Conservation (phyloP, 2,329 filamentous ascomycete species). For the Fusarium stilboides region DNA sequence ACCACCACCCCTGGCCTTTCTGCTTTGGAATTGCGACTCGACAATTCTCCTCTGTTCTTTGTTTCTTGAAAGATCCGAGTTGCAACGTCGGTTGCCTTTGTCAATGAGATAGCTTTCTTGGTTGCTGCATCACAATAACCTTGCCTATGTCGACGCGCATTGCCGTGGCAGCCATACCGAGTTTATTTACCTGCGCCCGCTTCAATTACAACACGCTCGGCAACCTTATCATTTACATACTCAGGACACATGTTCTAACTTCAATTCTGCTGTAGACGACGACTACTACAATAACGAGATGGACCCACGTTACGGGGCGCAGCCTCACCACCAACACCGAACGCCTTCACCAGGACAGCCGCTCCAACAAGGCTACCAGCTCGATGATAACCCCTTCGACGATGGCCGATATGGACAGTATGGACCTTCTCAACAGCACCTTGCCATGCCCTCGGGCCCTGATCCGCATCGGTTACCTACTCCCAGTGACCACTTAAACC, state of each 20-base stretch:
- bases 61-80: not conserved
- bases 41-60: not conserved
- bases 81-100: constrained; percentile 5
- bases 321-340: constrained; percentile 54
- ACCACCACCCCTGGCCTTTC: constrained; percentile 36
- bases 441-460: constrained; percentile 50
- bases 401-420: constrained; percentile 77
- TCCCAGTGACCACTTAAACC: constrained; percentile 81
- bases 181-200: constrained; percentile 20
- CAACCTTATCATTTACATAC: constrained; percentile 22
- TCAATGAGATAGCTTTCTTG: constrained; percentile 13
- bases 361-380: constrained; percentile 81
- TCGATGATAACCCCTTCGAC: constrained; percentile 80
- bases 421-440: constrained; percentile 45
- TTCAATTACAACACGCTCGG: constrained; percentile 5
- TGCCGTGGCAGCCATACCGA: constrained; percentile 32
- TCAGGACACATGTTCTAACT: constrained; percentile 42
- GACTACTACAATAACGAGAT: constrained; percentile 73
- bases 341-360: constrained; percentile 85
- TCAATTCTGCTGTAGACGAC: constrained; percentile 62
- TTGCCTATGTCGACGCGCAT: constrained; percentile 35
- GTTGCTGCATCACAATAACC: constrained; percentile 26
- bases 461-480: constrained; percentile 63
- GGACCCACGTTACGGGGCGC: constrained; percentile 57
- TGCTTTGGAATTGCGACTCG: constrained; percentile 34